Conservation (phyloP, 2,329 filamentous ascomycete species). For the Tricladium varicosporioides region DNA sequence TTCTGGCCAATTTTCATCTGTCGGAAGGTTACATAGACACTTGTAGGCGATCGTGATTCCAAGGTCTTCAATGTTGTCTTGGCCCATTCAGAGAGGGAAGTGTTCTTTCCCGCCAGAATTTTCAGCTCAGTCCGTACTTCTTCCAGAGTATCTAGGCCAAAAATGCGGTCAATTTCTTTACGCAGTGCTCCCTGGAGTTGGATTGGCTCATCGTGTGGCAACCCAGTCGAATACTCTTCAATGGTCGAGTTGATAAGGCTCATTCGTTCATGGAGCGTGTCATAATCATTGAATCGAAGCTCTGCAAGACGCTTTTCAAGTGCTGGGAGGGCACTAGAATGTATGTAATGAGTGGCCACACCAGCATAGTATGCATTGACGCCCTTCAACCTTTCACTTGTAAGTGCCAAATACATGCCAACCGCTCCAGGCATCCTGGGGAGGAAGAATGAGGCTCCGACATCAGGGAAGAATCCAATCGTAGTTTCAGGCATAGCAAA, state of each 20-base stretch:
- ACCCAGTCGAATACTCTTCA: slow-evolving; percentile 83
- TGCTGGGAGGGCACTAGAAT: slow-evolving; percentile 80
- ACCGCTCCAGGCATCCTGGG: slow-evolving; percentile 82
- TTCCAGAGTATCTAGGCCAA: slow-evolving; percentile 63
- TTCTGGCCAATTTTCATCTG: slow-evolving; percentile 74
- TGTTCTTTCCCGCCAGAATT: slow-evolving; percentile 44
- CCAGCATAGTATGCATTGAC: slow-evolving; percentile 87
- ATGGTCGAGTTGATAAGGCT: slow-evolving; percentile 80
- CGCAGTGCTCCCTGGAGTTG: slow-evolving; percentile 68
- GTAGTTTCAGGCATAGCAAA: slow-evolving; percentile 99
- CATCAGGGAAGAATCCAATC: slow-evolving; percentile 98
- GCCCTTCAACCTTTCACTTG: slow-evolving; percentile 78
- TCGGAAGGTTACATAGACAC: slow-evolving; percentile 77
- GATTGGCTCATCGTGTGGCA: slow-evolving; percentile 73
- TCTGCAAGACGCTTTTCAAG: slow-evolving; percentile 86
- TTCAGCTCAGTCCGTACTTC: slow-evolving; percentile 63
- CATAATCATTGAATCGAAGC: slow-evolving; percentile 80
- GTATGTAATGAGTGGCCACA: slow-evolving; percentile 92
- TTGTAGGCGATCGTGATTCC: slow-evolving; percentile 76
- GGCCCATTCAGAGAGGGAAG: slow-evolving; percentile 61
- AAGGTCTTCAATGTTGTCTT: slow-evolving; percentile 73
- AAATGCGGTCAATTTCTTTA: slow-evolving; percentile 80
- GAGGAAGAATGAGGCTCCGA: slow-evolving; percentile 94
- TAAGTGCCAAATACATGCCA: slow-evolving; percentile 91
- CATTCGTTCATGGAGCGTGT: slow-evolving; percentile 60